Base-by-base conservation (phyloP, 2,329 filamentous ascomycete genomes). In the Periconia macrospinosa region DNA sequence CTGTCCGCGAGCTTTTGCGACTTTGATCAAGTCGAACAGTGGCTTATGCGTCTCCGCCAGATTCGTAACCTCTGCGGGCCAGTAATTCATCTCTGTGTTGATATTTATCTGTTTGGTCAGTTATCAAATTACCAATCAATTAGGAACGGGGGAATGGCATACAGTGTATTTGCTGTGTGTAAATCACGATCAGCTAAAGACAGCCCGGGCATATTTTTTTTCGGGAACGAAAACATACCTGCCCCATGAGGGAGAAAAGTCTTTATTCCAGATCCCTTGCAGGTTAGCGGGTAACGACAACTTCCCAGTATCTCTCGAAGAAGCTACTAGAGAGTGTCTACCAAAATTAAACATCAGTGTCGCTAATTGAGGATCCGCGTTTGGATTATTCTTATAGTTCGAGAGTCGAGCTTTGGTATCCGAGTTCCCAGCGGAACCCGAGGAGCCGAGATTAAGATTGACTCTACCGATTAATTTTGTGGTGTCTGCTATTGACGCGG, bases 71-170 rank as follows among this genome's bases (percentile, higher is more conserved):
- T 47, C 49, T 1, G 54, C 55, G 0, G 40, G 74, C 78, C 78
- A 81, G 58, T 81, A 81, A 54, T 81, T 81, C 79, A 81, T 81
- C 60, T 81, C 73, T 0, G 73, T 65, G 45, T 81, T 81, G 60
- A 81, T 78, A 54, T 81, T 80, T 58, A 80, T 77, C 33, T 37
- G 33, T 10, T 37, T 37, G 3, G 15, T 37, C 30, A 37, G 33
- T 37, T 10, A 37, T 37, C 33, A 37, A 27, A 27, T 27, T 8
- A 3, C 23, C 23, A 27, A n/a, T 37, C 11, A 3, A n/a, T 37
- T 37, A 3, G 5, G 11, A 37, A 3, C 33, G 11, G 15, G 5
- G 15, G 33, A 37, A 13, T 13, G 5, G 11, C 33, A 14, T n/a
- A 37, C 33, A 1, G 79, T 81, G 55, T 74, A 79, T 58, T 78